A percentile compares a stretch with the other conserved stretches of the same genome.
Evolutionary conservation across 768 basidiomycete genomes (phyloP).

Genomic region (Leccinum sublutescens): DNA sequence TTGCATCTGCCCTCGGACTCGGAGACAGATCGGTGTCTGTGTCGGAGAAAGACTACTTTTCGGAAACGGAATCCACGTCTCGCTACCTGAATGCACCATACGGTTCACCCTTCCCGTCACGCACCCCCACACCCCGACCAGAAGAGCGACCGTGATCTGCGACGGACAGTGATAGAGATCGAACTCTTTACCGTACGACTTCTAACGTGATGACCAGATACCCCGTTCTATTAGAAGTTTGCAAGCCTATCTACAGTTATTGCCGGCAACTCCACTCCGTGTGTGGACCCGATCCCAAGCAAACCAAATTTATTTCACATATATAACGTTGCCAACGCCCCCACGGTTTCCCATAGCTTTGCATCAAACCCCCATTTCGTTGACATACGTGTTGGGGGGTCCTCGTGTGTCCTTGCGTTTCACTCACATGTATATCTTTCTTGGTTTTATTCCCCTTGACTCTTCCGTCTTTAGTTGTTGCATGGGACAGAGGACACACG

Average conservation of each 20-base stretch:
- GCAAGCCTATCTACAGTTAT: constrained; percentile 33
- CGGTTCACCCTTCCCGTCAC: constrained; percentile 49
- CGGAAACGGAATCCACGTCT: constrained; percentile 40
- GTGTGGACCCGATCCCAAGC: constrained; percentile 24
- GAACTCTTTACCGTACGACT: constrained; percentile 33
- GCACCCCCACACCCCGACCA: constrained; percentile 44
- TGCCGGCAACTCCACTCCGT: constrained; percentile 27
- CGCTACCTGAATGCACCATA: constrained; percentile 51
- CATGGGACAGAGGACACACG: constrained; percentile 20
- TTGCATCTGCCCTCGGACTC: constrained; percentile 50
- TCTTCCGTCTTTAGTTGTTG: constrained; percentile 12
- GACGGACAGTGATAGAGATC: constrained; percentile 9
- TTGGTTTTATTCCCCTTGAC: constrained; percentile 21
- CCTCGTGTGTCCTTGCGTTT: constrained; percentile 20
- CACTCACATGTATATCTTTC: constrained; percentile 20
- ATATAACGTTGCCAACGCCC: constrained; percentile 34
- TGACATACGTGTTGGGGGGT: constrained; percentile 5
- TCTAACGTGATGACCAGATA: constrained; percentile 34
- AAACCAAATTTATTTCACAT: constrained; percentile 36
- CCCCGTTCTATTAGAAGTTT: constrained; percentile 35
- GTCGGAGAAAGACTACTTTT: constrained; percentile 36
- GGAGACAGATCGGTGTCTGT: constrained; percentile 27
- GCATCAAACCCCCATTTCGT: constrained; percentile 19
- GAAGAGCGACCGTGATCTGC: constrained; percentile 32
- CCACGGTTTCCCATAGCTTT: constrained; percentile 27